Conservation (phyloP, 2,329 filamentous ascomycete species). For the Ophiostoma montium region DNA sequence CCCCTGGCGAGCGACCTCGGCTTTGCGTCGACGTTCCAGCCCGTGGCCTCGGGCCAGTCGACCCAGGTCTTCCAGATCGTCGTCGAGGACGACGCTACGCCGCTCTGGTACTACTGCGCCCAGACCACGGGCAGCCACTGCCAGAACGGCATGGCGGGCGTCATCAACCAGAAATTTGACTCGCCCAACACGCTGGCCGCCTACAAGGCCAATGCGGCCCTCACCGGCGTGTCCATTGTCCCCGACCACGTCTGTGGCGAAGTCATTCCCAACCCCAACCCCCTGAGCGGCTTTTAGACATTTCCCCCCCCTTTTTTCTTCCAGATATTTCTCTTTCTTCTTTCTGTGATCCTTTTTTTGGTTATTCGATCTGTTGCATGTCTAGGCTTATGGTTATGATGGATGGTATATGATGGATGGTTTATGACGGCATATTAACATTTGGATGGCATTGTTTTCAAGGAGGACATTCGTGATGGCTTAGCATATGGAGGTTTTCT, state of each 20-base stretch:
- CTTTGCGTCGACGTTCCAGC: conserved; percentile 32
- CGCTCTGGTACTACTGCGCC: conserved; percentile 12
- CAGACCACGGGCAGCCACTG: conserved; percentile 13
- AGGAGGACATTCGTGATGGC: not conserved
- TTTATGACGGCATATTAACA: not conserved
- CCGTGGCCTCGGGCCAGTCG: conserved; percentile 22
- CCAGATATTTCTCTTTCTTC: not conserved
- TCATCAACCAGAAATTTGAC: conserved; percentile 33
- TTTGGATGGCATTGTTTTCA: not conserved
- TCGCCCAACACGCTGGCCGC: conserved; percentile 23
- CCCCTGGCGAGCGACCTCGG: conserved; percentile 23
- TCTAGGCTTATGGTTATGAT: not conserved
- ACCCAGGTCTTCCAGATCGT: conserved; percentile 30
- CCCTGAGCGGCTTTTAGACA: conserved; percentile 23
- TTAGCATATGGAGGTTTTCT: not conserved
- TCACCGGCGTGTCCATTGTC: conserved; percentile 20
- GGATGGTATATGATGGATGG: not conserved
- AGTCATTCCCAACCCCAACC: conserved; percentile 28
- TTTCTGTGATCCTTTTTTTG: not conserved
- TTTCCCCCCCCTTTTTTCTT: not conserved
- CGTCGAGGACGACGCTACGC: conserved; percentile 24
- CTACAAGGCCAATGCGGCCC: conserved; percentile 24
- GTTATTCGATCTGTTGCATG: not conserved
- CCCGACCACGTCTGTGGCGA: conserved; percentile 21
- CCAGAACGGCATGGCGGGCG: conserved; percentile 1